These are phyloP conservation scores for Hibiscus trionum DNA, from an alignment of 345 rosid genomes.

Conservation along the genomic window DNA sequence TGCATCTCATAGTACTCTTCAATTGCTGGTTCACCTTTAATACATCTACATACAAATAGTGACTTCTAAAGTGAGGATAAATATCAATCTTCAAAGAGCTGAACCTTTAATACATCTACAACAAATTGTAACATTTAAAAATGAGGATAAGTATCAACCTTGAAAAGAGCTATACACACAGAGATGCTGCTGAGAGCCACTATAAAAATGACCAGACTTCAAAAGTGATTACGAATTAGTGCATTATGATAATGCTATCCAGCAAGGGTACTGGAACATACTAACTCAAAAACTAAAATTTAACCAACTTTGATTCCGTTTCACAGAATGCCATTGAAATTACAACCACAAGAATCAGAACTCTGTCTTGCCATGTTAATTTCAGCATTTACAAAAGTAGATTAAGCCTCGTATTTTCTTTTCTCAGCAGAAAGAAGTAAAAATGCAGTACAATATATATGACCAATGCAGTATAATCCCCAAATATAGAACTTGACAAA, in stretches of 20 bases:
- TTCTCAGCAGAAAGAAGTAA: neutral
- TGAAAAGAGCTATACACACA: neutral
- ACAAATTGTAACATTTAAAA: slow-evolving; percentile 17
- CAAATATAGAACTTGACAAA: slow-evolving; percentile 6
- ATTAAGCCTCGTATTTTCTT: neutral
- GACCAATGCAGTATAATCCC: neutral
- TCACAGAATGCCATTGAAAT: neutral
- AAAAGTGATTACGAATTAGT: neutral
- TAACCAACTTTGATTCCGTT: neutral
- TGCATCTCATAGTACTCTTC: slow-evolving; percentile 81
- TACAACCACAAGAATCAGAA: neutral
- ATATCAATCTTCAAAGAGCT: slow-evolving; percentile 1
- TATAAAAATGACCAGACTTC: neutral
- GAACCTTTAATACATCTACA: slow-evolving; percentile 64
- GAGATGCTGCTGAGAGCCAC: neutral
- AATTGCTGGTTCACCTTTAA: slow-evolving; percentile 85
- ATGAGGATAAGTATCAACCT: neutral
- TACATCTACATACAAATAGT: slow-evolving; percentile 50
- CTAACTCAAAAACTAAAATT: neutral
- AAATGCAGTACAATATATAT: neutral
- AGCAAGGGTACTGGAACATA: neutral
- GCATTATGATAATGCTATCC: neutral
- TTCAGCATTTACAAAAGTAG: neutral
- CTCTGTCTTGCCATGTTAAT: neutral
- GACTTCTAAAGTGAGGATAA: slow-evolving; percentile 2